Evolutionary conservation across 768 basidiomycete genomes (phyloP), one percentile per base, ranked within the genome.

Genomic region (Leccinum aurantiacum): DNA sequence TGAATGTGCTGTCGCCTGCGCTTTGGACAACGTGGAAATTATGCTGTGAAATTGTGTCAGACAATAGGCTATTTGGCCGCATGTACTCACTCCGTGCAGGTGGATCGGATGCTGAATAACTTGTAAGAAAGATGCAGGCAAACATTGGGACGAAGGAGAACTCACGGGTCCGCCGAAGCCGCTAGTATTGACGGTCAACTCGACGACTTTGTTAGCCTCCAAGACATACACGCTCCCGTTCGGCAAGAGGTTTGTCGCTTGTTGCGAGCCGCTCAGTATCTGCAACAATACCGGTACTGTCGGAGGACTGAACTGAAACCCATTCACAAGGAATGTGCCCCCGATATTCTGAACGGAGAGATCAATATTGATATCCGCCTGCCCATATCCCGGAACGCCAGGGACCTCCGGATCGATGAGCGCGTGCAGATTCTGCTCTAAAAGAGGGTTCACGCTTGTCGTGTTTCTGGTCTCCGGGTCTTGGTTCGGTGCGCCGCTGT

Each of bases 221-320:
- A 72, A 51, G 24, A 62, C 58, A 25, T n/a, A 17, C 15, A 72
- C 65, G 19, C 70, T 72, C 10, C 70, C 71, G 1, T 54, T 48
- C 1, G 71, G 71, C 62, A 72, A 22, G 14, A 72, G 61, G 35
- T 65, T 58, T 1, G 62, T 59, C 4, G 79, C 76, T 35, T 63
- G 57, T 31, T 65, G 68, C n/a, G 76, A 72, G n/a, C 81, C 80
- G 51, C 75, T 78, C 41, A 81, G 54, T 6, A 81, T 78, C 57
- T 82, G 80, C 41, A 81, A 69, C 3, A 82, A 67, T 3, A 78
- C 79, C 1, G 80, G 80, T 2, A 76, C 74, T 6, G 70, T 65
- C 0, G 79, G 79, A 3, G 63, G 67, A 22, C 59, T 65, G 48
- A 54, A 65, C 19, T 55, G 53, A 25, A 44, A 15, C 22, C 35